These are phyloP conservation scores for Cerioporus squamosus DNA, from an alignment of 1,284 basidiomycete species.

Conservation along the genomic window DNA sequence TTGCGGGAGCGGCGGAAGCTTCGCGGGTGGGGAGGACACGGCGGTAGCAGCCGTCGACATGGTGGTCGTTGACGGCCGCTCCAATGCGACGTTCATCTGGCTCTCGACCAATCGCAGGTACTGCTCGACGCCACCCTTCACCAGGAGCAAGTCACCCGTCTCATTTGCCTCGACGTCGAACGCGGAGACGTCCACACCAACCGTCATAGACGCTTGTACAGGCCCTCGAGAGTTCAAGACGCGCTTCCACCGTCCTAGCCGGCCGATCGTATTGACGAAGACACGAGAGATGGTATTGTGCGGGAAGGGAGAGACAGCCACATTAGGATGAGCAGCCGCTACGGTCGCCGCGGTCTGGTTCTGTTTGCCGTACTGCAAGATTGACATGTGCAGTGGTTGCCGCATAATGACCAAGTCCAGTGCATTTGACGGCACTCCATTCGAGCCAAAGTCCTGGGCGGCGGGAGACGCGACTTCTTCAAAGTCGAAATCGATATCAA, in stretches of 20 bases:
- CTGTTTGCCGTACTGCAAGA: slow-evolving; percentile 45
- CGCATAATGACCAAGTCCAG: slow-evolving; percentile 37
- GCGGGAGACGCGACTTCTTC: slow-evolving; percentile 21
- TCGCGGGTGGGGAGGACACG: slow-evolving; percentile 18
- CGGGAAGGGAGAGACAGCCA: slow-evolving; percentile 55
- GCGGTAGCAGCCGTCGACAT: slow-evolving; percentile 6
- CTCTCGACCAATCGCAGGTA: slow-evolving; percentile 64
- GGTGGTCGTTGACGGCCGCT: slow-evolving; percentile 11
- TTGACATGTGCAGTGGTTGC: slow-evolving; percentile 50
- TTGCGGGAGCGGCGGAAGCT: slow-evolving; percentile 15
- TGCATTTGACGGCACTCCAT: slow-evolving; percentile 21
- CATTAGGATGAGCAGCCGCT: slow-evolving; percentile 38
- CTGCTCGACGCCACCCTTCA: slow-evolving; percentile 66
- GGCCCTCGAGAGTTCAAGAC: slow-evolving; percentile 64
- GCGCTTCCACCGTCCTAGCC: slow-evolving; percentile 81
- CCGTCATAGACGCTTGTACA: slow-evolving; percentile 43
- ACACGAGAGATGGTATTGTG: slow-evolving; percentile 73
- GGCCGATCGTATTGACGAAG: slow-evolving; percentile 81
- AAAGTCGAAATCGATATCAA: slow-evolving; percentile 79
- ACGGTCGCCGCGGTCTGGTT: slow-evolving; percentile 31
- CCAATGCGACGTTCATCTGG: slow-evolving; percentile 24
- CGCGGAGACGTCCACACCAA: slow-evolving; percentile 61
- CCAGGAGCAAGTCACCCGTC: slow-evolving; percentile 59
- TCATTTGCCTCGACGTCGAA: slow-evolving; percentile 70
- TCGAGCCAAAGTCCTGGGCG: slow-evolving; percentile 18